A percentile compares a stretch with the other conserved stretches of the same genome.
These are phyloP conservation scores for Haplosporangium gracile DNA, from an alignment of 192 early-diverging fungal species.

Conservation along the genomic window DNA sequence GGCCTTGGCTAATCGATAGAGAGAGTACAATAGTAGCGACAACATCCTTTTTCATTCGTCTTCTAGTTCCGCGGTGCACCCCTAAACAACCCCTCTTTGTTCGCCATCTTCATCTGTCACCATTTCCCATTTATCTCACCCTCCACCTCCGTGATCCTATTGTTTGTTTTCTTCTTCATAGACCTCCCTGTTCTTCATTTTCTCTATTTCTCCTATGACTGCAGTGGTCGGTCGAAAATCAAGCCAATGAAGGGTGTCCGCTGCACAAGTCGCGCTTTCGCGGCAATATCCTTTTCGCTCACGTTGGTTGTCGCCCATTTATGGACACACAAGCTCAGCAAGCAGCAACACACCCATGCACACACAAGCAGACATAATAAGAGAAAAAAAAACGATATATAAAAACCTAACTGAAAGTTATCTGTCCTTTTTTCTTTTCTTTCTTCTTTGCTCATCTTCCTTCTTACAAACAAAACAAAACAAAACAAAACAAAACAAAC, in stretches of 20 bases:
- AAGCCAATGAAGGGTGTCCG: not conserved
- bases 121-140: too few relatives aligned
- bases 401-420: too few relatives aligned
- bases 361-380: not conserved
- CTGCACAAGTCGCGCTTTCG: slow-evolving; percentile 4
- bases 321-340: not conserved
- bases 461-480: too few relatives aligned
- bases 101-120: not conserved
- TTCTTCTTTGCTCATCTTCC: too few relatives aligned
- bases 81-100: not conserved
- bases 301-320: not conserved
- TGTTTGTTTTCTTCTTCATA: not conserved
- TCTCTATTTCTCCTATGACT: not conserved
- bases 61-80: not conserved
- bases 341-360: not conserved
- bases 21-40: not conserved
- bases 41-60: not conserved
- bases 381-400: too few relatives aligned
- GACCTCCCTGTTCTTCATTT: not conserved
- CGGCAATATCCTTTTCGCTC: slow-evolving; percentile 4
- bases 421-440: too few relatives aligned
- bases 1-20: not conserved
- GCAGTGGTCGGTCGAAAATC: not conserved
- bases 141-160: not conserved
- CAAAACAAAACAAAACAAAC: too few relatives aligned